Evolutionary conservation across 2,329 filamentous ascomycete genomes (phyloP).

Genomic region (Talaromyces sp.): DNA sequence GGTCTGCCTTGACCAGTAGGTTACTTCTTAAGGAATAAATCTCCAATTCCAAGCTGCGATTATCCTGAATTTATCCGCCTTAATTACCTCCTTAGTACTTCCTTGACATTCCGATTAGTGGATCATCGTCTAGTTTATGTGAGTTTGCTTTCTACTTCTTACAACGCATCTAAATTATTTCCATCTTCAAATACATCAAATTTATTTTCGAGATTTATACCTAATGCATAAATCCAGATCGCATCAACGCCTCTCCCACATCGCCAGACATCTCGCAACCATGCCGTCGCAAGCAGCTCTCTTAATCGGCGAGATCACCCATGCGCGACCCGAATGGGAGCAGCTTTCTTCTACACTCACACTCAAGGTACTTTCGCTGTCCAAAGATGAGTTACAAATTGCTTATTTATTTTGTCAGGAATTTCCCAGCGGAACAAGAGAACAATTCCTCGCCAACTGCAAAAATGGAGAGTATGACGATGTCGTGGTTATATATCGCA

Average conservation of each 20-base stretch:
- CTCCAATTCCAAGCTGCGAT: background rate
- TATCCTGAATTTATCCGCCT: slow-evolving; percentile 1
- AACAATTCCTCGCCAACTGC: slow-evolving; percentile 56
- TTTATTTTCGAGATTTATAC: background rate
- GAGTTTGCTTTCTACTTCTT: background rate
- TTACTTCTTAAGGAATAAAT: background rate
- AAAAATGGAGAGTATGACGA: slow-evolving; percentile 54
- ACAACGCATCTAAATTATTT: background rate
- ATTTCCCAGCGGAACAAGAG: slow-evolving; percentile 52
- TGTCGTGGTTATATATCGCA: slow-evolving; percentile 57
- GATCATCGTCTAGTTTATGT: background rate
- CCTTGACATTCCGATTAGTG: background rate
- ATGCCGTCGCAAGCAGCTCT: slow-evolving; percentile 41
- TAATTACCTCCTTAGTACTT: too few relatives aligned
- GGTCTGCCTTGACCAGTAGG: too few relatives aligned
- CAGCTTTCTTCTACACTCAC: slow-evolving; percentile 38
- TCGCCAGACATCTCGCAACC: slow-evolving; percentile 20
- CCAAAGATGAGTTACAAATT: background rate
- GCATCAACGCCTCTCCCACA: background rate
- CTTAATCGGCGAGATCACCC: slow-evolving; percentile 45
- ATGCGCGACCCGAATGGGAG: slow-evolving; percentile 45
- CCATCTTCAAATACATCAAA: background rate
- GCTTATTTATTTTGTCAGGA: slow-evolving; percentile 33
- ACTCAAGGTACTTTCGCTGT: slow-evolving; percentile 36
- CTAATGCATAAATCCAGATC: slow-evolving; percentile 1